phyloP scores from a whole-genome alignment of 2,329 filamentous ascomycete genomes.

The Penicillium sp. region DNA sequence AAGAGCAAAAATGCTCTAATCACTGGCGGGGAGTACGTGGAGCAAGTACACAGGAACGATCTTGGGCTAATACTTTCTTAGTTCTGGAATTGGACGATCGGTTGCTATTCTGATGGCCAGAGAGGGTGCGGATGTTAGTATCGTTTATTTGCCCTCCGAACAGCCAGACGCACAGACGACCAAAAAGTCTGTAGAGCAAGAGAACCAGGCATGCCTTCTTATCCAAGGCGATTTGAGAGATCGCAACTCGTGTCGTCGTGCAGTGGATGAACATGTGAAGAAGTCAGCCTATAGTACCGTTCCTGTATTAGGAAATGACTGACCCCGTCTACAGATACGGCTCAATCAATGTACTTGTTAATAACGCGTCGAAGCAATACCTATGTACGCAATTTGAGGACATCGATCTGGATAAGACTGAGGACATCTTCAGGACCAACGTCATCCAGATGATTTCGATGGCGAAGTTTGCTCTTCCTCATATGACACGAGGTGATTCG shows the following conservation, averaged over 20 bases:
- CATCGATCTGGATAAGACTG: constrained; percentile 48
- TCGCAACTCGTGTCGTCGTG: constrained; percentile 43
- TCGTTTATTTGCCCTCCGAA: constrained; percentile 13
- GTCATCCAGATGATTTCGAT: constrained; percentile 60
- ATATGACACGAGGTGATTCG: constrained; percentile 54
- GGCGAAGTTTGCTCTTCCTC: constrained; percentile 55
- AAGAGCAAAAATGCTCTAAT: constrained; percentile 53
- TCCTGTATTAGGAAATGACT: constrained; percentile 36
- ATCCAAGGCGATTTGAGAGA: constrained; percentile 12
- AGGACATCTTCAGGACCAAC: constrained; percentile 58
- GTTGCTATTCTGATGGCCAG: constrained; percentile 16
- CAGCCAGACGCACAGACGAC: constrained; percentile 12
- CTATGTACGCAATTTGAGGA: constrained; percentile 54
- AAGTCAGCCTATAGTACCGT: constrained; percentile 38
- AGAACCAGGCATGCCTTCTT: constrained; percentile 8
- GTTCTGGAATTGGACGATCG: constrained; percentile 15
- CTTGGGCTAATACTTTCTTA: constrained; percentile 45
- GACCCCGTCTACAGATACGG: constrained; percentile 48
- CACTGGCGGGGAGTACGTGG: constrained; percentile 55
- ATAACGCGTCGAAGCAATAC: constrained; percentile 59
- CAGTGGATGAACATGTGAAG: constrained; percentile 55
- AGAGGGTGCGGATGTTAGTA: constrained; percentile 16
- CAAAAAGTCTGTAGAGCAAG: constrained; percentile 7
- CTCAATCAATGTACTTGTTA: constrained; percentile 53
- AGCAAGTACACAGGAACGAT: constrained; percentile 55